Percentiles rank a stretch among this genome's conserved stretches.
phyloP scores from a whole-genome alignment of 768 basidiomycete species.

The Tephrocybe sp. region DNA sequence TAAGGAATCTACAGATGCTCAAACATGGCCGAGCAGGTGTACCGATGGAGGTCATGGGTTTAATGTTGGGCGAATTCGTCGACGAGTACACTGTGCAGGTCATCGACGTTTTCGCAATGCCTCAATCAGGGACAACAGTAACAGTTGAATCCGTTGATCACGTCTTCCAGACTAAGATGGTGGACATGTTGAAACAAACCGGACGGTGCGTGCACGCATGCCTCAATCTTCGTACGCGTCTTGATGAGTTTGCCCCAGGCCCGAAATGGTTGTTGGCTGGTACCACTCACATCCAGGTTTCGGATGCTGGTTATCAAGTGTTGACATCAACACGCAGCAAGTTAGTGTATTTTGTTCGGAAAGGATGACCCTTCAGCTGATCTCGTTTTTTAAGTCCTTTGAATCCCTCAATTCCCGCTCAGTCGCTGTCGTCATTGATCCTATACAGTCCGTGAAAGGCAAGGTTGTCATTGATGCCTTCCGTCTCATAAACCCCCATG shows the following conservation, averaged over 20 bases:
- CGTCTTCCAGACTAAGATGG: conserved; percentile 97
- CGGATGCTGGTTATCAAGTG: conserved; percentile 98
- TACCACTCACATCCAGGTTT: conserved; percentile 99
- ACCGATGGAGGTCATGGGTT: conserved; percentile 99
- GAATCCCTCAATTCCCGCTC: conserved; percentile 91
- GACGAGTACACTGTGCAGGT: conserved; percentile 96
- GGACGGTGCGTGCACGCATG: conserved; percentile 63
- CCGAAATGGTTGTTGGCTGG: conserved; percentile 99
- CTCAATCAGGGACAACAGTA: conserved; percentile 95
- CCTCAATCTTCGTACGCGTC: background rate
- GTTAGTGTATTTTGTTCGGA: conserved; percentile 34
- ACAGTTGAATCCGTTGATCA: conserved; percentile 98
- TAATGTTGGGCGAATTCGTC: conserved; percentile 97
- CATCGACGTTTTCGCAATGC: conserved; percentile 98
- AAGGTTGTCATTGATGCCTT: conserved; percentile 99
- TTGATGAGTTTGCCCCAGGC: conserved; percentile 38
- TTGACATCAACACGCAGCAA: conserved; percentile 99
- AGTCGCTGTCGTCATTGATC: conserved; percentile 96
- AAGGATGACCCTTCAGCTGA: conserved; percentile 10
- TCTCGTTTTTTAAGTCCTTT: conserved; percentile 66
- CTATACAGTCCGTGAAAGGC: conserved; percentile 97
- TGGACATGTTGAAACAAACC: conserved; percentile 99
- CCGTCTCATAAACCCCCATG: conserved; percentile 90
- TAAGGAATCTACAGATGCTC: conserved; percentile 71
- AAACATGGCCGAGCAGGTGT: conserved; percentile 99